Percentiles rank a stretch among this genome's conserved stretches.
Evolutionary conservation across 2,329 filamentous ascomycete species (phyloP).

Genomic region (Xylariaceae sp.): DNA sequence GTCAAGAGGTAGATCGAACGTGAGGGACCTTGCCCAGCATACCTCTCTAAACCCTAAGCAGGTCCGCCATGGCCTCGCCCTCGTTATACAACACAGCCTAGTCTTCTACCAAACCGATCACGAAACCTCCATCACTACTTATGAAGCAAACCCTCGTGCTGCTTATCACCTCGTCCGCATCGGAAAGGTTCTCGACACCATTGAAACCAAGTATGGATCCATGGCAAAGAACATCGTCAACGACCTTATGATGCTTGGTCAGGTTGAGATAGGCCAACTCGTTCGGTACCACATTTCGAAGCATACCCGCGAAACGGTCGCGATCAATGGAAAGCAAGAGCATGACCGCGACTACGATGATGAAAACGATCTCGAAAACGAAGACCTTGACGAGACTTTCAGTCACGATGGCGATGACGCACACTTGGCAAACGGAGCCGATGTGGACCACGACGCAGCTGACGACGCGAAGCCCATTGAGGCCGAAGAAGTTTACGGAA

Average conservation of each 20-base stretch:
- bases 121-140: conserved; percentile 61
- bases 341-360: neutral
- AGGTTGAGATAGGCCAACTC: conserved; percentile 66
- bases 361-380: conserved; percentile 27
- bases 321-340: conserved; percentile 8
- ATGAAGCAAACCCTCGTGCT: conserved; percentile 75
- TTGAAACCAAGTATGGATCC: conserved; percentile 69
- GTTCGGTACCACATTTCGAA: conserved; percentile 53
- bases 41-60: conserved; percentile 70
- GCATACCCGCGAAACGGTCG: conserved; percentile 27
- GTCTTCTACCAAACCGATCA: conserved; percentile 65
- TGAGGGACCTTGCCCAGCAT: conserved; percentile 63
- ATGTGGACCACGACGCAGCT: conserved; percentile 28
- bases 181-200: conserved; percentile 73
- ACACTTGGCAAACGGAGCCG: conserved; percentile 33
- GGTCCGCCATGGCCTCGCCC: conserved; percentile 72
- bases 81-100: conserved; percentile 84
- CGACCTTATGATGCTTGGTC: conserved; percentile 69
- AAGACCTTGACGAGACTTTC: conserved; percentile 36
- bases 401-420: conserved; percentile 14
- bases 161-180: conserved; percentile 78
- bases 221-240: conserved; percentile 69
- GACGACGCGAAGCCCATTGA: conserved; percentile 13
- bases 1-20: conserved; percentile 69
- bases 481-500: conserved; percentile 44